Percentiles rank a stretch among this genome's conserved stretches.
phyloP scores from a whole-genome alignment of 345 rosid species.

The Eucalyptus tenuipes region DNA sequence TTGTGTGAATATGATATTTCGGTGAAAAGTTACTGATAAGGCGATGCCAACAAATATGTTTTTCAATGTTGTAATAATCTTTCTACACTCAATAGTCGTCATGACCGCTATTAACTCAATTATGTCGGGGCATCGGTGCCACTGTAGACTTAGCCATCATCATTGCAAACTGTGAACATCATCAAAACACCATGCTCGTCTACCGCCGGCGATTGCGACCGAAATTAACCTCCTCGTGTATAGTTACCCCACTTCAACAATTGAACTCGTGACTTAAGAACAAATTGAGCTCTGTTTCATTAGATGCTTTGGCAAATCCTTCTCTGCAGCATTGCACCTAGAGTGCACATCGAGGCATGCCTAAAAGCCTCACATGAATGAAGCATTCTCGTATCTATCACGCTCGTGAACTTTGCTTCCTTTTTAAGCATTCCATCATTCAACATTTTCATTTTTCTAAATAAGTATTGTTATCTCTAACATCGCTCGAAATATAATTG shows the following conservation, averaged over 20 bases:
- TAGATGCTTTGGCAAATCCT: not conserved
- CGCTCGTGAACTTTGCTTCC: not conserved
- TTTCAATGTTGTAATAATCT: too few relatives aligned
- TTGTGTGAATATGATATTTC: too few relatives aligned
- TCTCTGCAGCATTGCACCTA: not conserved
- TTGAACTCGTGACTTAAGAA: not conserved
- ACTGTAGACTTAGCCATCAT: too few relatives aligned
- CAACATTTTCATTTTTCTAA: not conserved
- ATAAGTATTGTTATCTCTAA: not conserved
- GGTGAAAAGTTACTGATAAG: accelerated
- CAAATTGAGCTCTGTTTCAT: not conserved
- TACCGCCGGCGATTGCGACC: too few relatives aligned
- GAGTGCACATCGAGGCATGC: not conserved
- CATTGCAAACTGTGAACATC: too few relatives aligned
- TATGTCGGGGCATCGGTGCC: accelerated
- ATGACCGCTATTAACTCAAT: too few relatives aligned
- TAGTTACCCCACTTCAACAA: not conserved
- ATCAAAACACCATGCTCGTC: too few relatives aligned
- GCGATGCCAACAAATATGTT: accelerated
- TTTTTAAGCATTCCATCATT: accelerated
- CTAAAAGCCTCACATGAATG: not conserved
- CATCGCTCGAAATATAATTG: not conserved
- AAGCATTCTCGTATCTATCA: not conserved
- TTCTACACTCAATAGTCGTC: too few relatives aligned
- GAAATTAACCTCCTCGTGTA: too few relatives aligned